Evolutionary conservation across 2,329 filamentous ascomycete species (phyloP).

Genomic region (Ceratocystis papillata): DNA sequence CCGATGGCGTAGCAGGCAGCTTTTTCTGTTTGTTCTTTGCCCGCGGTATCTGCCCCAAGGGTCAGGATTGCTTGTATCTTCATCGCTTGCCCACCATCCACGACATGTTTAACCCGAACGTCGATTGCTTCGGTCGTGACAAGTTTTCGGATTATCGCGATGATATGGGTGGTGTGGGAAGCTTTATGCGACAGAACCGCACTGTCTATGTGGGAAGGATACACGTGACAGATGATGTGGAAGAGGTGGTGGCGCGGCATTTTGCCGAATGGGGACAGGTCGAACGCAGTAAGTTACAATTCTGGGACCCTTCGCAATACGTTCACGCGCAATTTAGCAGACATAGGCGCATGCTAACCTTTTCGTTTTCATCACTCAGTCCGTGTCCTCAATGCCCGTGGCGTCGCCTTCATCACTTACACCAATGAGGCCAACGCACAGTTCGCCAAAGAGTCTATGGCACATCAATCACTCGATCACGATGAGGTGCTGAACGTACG

Average conservation of each 20-base stretch:
- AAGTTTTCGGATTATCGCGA: conserved; percentile 89
- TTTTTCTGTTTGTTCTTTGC: conserved; percentile 93
- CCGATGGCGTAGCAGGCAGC: conserved; percentile 63
- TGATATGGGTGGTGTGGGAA: conserved; percentile 95
- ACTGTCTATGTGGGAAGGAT: conserved; percentile 91
- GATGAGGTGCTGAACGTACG: conserved; percentile 88
- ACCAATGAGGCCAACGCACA: conserved; percentile 79
- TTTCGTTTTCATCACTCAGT: conserved; percentile 31
- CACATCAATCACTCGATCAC: conserved; percentile 83
- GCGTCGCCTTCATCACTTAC: conserved; percentile 93
- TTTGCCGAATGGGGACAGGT: conserved; percentile 95
- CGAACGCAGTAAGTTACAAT: conserved; percentile 50
- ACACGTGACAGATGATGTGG: conserved; percentile 91
- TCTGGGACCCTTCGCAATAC: not conserved
- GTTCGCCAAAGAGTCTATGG: conserved; percentile 93
- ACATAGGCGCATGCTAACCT: not conserved
- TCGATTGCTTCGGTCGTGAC: conserved; percentile 90
- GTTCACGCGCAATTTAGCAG: not conserved
- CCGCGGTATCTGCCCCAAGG: conserved; percentile 69
- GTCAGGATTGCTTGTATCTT: conserved; percentile 86
- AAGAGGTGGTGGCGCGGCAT: conserved; percentile 87
- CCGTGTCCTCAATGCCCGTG: conserved; percentile 75
- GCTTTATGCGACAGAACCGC: conserved; percentile 84
- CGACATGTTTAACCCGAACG: conserved; percentile 84
- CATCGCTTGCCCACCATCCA: conserved; percentile 78